phyloP scores from a whole-genome alignment of 2,329 filamentous ascomycete genomes.

The Thyridium curvatum region DNA sequence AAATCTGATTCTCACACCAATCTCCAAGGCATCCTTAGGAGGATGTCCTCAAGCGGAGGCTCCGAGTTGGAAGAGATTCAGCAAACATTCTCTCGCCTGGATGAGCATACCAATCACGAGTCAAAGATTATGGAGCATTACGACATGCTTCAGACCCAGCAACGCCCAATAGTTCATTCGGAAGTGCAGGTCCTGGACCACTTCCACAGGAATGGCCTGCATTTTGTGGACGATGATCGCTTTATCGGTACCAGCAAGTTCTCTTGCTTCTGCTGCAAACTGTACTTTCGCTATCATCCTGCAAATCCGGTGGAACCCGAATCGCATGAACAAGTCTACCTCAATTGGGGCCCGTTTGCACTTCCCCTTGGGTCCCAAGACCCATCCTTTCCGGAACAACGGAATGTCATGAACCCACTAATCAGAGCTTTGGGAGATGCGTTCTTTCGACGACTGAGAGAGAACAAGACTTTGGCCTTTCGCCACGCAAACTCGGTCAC shows the following conservation, averaged over 20 bases:
- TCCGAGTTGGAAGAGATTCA: too few species aligned
- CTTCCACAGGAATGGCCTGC: slow-evolving; percentile 25
- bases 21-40: slow-evolving; percentile 20
- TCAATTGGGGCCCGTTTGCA: slow-evolving; percentile 35
- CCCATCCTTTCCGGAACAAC: too few species aligned
- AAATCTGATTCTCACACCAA: slow-evolving; percentile 18
- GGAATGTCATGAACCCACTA: too few species aligned
- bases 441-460: too few species aligned
- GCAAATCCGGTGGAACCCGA: slow-evolving; percentile 20
- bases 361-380: too few species aligned
- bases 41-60: slow-evolving; percentile 21
- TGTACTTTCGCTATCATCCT: slow-evolving; percentile 36
- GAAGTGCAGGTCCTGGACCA: slow-evolving; percentile 41
- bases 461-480: too few species aligned
- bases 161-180: too few species aligned
- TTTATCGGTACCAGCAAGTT: slow-evolving; percentile 47
- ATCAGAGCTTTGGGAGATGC: too few species aligned
- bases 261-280: slow-evolving; percentile 41
- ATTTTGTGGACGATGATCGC: slow-evolving; percentile 30
- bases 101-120: too few species aligned
- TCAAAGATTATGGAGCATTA: slow-evolving; percentile 19
- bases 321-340: slow-evolving; percentile 31
- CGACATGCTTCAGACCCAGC: slow-evolving; percentile 16
- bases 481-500: too few species aligned
- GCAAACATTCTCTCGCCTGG: too few species aligned